Conservation (phyloP, 1,284 basidiomycete species). For the Xerocomus nothofagi region DNA sequence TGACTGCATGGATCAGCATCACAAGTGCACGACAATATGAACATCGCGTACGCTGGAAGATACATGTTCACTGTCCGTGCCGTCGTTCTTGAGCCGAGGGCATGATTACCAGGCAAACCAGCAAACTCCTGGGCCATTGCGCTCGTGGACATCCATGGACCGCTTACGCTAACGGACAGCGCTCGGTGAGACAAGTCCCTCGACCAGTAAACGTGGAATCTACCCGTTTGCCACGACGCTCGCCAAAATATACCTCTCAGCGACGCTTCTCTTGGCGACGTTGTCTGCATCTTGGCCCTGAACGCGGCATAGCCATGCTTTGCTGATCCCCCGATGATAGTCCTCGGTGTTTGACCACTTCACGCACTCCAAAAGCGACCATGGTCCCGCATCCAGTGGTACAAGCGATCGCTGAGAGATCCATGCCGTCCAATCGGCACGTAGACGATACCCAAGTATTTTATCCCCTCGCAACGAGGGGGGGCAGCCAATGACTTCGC, state of each 20-base stretch:
- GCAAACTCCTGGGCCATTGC: slow-evolving; percentile 68
- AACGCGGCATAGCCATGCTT: slow-evolving; percentile 54
- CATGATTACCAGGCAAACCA: slow-evolving; percentile 39
- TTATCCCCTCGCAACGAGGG: slow-evolving; percentile 8
- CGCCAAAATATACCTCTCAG: slow-evolving; percentile 62
- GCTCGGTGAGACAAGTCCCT: slow-evolving; percentile 8
- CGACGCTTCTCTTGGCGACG: slow-evolving; percentile 45
- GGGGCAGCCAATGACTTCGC: slow-evolving; percentile 61
- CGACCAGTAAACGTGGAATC: background rate
- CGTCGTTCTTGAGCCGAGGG: slow-evolving; percentile 18
- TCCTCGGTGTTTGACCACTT: slow-evolving; percentile 69
- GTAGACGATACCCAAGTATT: slow-evolving; percentile 32
- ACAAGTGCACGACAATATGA: background rate
- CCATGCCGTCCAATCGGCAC: slow-evolving; percentile 66
- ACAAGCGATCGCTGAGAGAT: slow-evolving; percentile 36
- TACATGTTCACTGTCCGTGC: slow-evolving; percentile 50
- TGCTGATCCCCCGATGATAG: slow-evolving; percentile 65
- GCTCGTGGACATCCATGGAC: slow-evolving; percentile 58
- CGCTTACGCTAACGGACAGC: slow-evolving; percentile 52
- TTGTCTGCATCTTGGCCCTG: slow-evolving; percentile 45
- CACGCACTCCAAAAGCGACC: slow-evolving; percentile 38
- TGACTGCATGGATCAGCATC: slow-evolving; percentile 44
- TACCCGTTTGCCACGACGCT: slow-evolving; percentile 69
- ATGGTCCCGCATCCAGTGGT: background rate
- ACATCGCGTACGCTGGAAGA: slow-evolving; percentile 53